Conservation (phyloP, 2,329 filamentous ascomycete genomes). For the Botryotinia globosa region DNA sequence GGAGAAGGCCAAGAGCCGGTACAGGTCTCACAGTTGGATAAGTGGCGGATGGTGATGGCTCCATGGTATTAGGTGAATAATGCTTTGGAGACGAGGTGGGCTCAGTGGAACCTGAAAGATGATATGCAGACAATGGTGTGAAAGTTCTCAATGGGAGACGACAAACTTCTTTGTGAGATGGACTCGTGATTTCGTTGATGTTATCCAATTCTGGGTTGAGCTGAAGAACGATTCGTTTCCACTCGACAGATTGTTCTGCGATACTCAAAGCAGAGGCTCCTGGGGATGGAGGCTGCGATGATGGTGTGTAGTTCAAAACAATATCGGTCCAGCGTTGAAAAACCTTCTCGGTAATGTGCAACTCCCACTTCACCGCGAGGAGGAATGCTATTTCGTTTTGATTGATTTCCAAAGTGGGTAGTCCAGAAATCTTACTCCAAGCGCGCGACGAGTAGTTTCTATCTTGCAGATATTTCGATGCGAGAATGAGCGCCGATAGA, state of each 20-base stretch:
- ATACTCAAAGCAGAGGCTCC: conserved; percentile 38
- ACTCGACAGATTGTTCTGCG: conserved; percentile 43
- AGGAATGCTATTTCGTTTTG: conserved; percentile 94
- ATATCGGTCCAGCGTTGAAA: conserved; percentile 95
- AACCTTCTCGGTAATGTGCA: conserved; percentile 84
- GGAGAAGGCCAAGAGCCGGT: conserved; percentile 54
- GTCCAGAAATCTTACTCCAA: conserved; percentile 99
- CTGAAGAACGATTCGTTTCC: conserved; percentile 57
- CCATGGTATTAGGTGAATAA: conserved; percentile 48
- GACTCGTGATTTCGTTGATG: conserved; percentile 47
- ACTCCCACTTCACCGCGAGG: conserved; percentile 84
- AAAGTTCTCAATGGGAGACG: conserved; percentile 38
- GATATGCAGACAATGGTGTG: conserved; percentile 44
- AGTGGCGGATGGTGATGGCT: conserved; percentile 46
- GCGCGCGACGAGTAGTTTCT: conserved; percentile 95
- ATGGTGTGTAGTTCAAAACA: conserved; percentile 71
- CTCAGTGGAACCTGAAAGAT: conserved; percentile 42
- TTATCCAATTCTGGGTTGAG: conserved; percentile 59
- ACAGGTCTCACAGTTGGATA: conserved; percentile 49
- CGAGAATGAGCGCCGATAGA: conserved; percentile 86
- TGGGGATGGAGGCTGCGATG: conserved; percentile 53
- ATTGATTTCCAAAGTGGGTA: conserved; percentile 91
- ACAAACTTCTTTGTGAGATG: conserved; percentile 29
- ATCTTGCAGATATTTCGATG: conserved; percentile 97
- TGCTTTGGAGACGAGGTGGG: conserved; percentile 45